Base-by-base conservation (phyloP, 2,329 filamentous ascomycete species). In the Aureobasidium sp. region DNA sequence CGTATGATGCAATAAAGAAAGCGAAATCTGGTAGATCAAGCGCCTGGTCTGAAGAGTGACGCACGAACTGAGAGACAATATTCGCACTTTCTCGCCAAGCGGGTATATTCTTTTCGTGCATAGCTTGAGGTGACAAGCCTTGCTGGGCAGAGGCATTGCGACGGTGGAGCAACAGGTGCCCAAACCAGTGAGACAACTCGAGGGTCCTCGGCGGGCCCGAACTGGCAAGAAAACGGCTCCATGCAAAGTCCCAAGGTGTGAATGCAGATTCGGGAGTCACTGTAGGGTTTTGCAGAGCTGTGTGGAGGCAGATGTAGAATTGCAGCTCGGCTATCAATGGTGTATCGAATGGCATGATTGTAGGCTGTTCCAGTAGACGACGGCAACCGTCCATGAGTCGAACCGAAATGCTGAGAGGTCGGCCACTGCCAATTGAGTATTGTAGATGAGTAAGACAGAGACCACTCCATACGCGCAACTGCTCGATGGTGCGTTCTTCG, bases 61-160 rank as follows among this genome's bases (percentile, higher is more conserved):
- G 49, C 25, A 62, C 59, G 21, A 62, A 62, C 13, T 62, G 59
- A 21, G 59, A 62, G 34, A 62, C 59, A n/a, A 62, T 62, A n/a
- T 42, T 62, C 9, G 59, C 59, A 25, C 50, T 47, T 49, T 55
- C 27, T 3, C 59, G 59, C 50, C 39, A 49, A 16, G 59, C 30
- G 2, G 30, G 30, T 32, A 16, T 32, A 21, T 41, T 47, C 3
- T 30, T 36, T 10, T 48, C 41, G 8, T 55, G 30, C 11, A 29
- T n/a, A 16, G 30, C 27, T 57, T 57, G 39, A 8, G 49, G 13
- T 4, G 49, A 54, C 21, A 34, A 49, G 11, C n/a, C 42, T 9
- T 50, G 42, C 13, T 49, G 30, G 15, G 41, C 30, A 37, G 54
- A 47, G 9, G 54, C 54, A 21, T 48, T 58, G 32, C 54, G 54